phyloP scores from a whole-genome alignment of 257 asterid species.

The Coffea eugenioides region DNA sequence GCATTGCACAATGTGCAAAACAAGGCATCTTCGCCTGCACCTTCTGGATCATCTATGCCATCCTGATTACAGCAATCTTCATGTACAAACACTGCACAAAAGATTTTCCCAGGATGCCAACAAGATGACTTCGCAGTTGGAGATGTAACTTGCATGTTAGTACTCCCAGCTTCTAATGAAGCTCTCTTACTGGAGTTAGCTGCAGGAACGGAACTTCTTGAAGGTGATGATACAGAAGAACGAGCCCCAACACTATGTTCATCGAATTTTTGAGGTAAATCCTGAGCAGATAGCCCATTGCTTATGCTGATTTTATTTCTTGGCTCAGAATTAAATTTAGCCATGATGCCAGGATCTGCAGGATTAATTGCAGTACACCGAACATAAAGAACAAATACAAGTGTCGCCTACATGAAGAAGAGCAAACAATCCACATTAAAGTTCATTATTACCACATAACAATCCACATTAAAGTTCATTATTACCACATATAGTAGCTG shows the following conservation, averaged over 20 bases:
- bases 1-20: conserved; percentile 95
- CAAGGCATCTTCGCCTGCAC: conserved; percentile 81
- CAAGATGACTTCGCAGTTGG: conserved; percentile 45
- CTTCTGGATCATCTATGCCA: conserved; percentile 59
- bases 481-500: not conserved
- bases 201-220: conserved; percentile 67
- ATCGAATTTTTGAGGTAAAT: conserved; percentile 56
- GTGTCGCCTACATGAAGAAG: conserved; percentile 63
- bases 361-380: conserved; percentile 97
- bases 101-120: conserved; percentile 55
- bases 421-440: not conserved
- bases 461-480: not conserved
- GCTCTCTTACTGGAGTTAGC: conserved; percentile 66
- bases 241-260: conserved; percentile 61
- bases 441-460: not conserved
- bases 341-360: conserved; percentile 97
- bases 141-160: conserved; percentile 44
- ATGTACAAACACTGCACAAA: conserved; percentile 71
- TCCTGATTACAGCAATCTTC: conserved; percentile 85
- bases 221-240: conserved; percentile 71
- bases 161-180: conserved; percentile 59
- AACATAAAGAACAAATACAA: conserved; percentile 84
- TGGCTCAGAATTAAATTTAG: conserved; percentile 56
- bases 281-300: conserved; percentile 46
- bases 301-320: conserved; percentile 42